Conservation (phyloP, 2,329 filamentous ascomycete genomes). For the Xylariales sp. region DNA sequence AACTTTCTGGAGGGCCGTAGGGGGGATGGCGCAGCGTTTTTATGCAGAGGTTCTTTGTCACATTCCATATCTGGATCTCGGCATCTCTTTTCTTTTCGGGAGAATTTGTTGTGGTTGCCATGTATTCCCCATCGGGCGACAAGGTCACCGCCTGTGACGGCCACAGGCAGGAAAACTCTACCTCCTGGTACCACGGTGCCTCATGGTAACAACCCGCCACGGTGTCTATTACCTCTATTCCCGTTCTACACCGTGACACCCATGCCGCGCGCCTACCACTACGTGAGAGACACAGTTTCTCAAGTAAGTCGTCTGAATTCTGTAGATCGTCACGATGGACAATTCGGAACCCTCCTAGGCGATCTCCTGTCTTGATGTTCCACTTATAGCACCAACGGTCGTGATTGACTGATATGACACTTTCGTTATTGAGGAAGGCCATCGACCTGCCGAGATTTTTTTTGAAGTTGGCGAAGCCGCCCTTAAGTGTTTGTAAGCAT, state of each 20-base stretch:
- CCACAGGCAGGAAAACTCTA: no score
- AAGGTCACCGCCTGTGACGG: background rate
- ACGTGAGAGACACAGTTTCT: background rate
- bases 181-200: background rate
- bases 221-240: background rate
- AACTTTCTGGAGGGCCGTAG: no score
- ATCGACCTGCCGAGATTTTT: no score
- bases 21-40: background rate
- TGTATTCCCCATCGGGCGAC: conserved; percentile 2
- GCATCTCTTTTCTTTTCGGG: no score
- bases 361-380: background rate
- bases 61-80: background rate
- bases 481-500: conserved; percentile 1
- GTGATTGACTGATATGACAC: background rate
- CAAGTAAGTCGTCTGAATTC: background rate
- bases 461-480: no score
- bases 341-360: background rate
- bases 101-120: background rate
- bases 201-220: background rate
- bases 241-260: background rate
- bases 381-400: background rate
- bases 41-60: background rate
- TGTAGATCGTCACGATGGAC: no score
- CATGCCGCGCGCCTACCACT: conserved; percentile 15
- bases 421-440: conserved; percentile 1